phyloP scores from a whole-genome alignment of 495 filamentous ascomycete genomes.

The Xylaria intraflava region DNA sequence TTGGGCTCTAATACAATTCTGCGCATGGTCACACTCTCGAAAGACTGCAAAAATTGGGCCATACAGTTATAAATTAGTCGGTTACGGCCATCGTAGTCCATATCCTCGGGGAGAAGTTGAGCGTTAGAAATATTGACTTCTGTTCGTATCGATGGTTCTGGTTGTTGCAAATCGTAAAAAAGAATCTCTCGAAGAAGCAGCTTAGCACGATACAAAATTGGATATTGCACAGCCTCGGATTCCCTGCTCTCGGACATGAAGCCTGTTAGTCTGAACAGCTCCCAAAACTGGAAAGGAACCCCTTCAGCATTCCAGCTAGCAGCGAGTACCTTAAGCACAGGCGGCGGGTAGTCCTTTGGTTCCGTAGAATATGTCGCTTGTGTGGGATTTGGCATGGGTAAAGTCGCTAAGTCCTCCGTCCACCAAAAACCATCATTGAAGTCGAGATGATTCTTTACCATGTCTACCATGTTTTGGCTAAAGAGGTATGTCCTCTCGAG shows the following conservation, averaged over 20 bases:
- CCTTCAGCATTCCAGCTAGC: slow-evolving; percentile 43
- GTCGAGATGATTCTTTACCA: slow-evolving; percentile 39
- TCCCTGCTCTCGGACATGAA: slow-evolving; percentile 37
- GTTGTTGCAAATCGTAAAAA: slow-evolving; percentile 44
- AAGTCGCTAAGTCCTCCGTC: slow-evolving; percentile 42
- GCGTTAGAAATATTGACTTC: slow-evolving; percentile 33
- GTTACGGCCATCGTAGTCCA: slow-evolving; percentile 39
- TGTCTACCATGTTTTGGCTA: slow-evolving; percentile 27
- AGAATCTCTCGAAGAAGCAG: slow-evolving; percentile 42
- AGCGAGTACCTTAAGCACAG: slow-evolving; percentile 37
- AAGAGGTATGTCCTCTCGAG: slow-evolving; percentile 39
- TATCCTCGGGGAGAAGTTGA: slow-evolving; percentile 33
- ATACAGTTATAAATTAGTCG: slow-evolving; percentile 42
- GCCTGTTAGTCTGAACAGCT: slow-evolving; percentile 39
- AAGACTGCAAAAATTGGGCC: slow-evolving; percentile 41
- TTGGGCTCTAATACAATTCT: slow-evolving; percentile 31
- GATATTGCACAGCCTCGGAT: slow-evolving; percentile 34
- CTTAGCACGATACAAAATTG: slow-evolving; percentile 42
- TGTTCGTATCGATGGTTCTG: slow-evolving; percentile 39
- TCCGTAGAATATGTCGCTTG: slow-evolving; percentile 36
- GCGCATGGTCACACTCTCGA: slow-evolving; percentile 36
- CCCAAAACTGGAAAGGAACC: slow-evolving; percentile 39
- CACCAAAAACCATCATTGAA: slow-evolving; percentile 48
- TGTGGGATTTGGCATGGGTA: slow-evolving; percentile 38
- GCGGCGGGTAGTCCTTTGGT: slow-evolving; percentile 34